Conservation (phyloP, 495 filamentous ascomycete genomes). For the Hamigera avellanea region DNA sequence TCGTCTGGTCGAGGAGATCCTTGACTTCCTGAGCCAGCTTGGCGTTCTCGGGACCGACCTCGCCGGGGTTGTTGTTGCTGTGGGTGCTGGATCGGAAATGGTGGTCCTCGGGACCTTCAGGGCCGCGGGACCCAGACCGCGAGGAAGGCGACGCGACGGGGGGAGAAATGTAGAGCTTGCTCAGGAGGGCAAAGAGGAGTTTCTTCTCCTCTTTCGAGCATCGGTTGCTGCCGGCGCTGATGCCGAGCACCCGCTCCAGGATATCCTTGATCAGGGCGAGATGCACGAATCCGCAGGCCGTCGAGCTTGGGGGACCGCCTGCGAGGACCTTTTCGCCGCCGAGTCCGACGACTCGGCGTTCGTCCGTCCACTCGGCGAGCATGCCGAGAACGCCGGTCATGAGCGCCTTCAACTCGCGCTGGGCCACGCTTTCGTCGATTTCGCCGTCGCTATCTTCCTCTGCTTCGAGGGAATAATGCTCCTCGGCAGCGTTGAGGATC, state of each 20-base stretch:
- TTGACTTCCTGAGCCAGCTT: constrained; percentile 30
- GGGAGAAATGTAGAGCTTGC: constrained; percentile 70
- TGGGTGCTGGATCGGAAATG: constrained; percentile 29
- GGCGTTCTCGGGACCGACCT: constrained; percentile 24
- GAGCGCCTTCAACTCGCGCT: constrained; percentile 72
- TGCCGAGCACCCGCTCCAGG: constrained; percentile 19
- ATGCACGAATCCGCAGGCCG: constrained; percentile 42
- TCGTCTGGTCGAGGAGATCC: constrained; percentile 48
- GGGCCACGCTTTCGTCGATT: constrained; percentile 58
- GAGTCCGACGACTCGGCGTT: constrained; percentile 68
- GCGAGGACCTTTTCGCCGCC: constrained; percentile 39
- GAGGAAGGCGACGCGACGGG: constrained; percentile 21
- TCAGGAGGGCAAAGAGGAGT: constrained; percentile 60
- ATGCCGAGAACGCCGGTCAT: constrained; percentile 64
- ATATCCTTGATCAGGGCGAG: constrained; percentile 26
- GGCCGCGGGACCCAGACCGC: constrained; percentile 26
- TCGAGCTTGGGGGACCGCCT: constrained; percentile 43
- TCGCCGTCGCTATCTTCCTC: constrained; percentile 39
- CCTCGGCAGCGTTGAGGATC: constrained; percentile 38
- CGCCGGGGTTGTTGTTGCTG: constrained; percentile 17
- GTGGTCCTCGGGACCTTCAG: constrained; percentile 27
- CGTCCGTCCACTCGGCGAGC: constrained; percentile 92
- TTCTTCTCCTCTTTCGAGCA: constrained; percentile 73
- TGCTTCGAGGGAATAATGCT: constrained; percentile 39
- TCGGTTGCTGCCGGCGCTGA: constrained; percentile 24